Evolutionary conservation across 2,329 filamentous ascomycete species (phyloP), one percentile per base, ranked within the genome.

Genomic region (Penicillium psychrosexuale): DNA sequence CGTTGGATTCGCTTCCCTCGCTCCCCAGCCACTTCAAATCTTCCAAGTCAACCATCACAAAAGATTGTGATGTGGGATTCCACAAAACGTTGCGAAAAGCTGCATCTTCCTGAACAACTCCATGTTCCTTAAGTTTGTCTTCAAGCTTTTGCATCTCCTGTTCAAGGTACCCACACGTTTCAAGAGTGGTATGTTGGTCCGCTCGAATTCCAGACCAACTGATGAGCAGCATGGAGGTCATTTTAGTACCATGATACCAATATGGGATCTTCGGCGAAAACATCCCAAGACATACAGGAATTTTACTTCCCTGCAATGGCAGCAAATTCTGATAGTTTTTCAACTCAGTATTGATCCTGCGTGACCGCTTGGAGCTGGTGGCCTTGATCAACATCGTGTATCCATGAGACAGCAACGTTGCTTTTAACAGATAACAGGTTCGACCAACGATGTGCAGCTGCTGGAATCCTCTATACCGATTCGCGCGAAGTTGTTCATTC

Each of bases 301-400:
- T 62, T 1, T 64, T 36, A 27, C 58, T n/a, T 36, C 66, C 65
- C 48, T 71, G 61, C 27, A 69, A 24, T 24, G 28, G 43, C 19
- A 37, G 37, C 11, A 69, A 61, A 27, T 43, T 37, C 27, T 46
- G 22, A 56, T 72, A 70, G 56, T 66, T 66, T 8, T 60, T 38
- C 8, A 57, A 51, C 53, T 69, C 65, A 27, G 48, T 47, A 59
- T 57, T 27, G 53, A 69, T 61, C 45, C 34, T 47, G 51, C 57
- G 53, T 39, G 65, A 30, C 53, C 59, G 65, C 9, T 59, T 56
- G 19, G 19, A 3, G 2, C 51, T 57, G 1, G 60, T 69, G 28
- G 64, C 66, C 51, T 70, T 69, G 24, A 67, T 65, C 3, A 67
- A 53, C 17, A 70, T 54, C 17, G 64, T 71, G 13, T 71, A 72